Base-by-base conservation (phyloP, 805 yeast genomes). In the Kazachstania martiniae region DNA sequence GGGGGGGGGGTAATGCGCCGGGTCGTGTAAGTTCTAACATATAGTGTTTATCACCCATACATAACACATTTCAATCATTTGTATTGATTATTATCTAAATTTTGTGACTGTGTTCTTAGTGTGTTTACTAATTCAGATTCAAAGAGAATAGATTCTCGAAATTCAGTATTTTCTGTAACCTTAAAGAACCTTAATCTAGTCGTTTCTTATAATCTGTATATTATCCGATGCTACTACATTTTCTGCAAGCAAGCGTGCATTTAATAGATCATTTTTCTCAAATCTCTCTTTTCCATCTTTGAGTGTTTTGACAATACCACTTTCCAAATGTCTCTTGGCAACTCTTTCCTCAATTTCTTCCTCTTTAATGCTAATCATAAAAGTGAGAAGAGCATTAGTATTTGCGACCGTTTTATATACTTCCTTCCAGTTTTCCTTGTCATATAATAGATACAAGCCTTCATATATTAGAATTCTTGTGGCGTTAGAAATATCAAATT, bases 391-490 rank as follows among this genome's bases (percentile, higher is more conserved):
- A 5, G 59, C 52, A n/a, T 41, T 42, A 0, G 49, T 47, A 3
- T 25, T 21, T 3, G 23, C 15, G 31, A 57, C n/a, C 24, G 38
- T 29, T 12, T 39, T 26, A 23, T 40, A 34, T 7, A 47, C 34
- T 7, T 41, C 29, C 18, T 23, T 31, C 94, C 94, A 85, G 10
- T 70, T 70, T 18, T 64, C 70, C 24, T 69, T 68, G 22, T 68
- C 50, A 32, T 83, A 59, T 27, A 76, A 64, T 8, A 85, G 59
- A 49, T 86, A 85, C 29, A 78, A 62, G 0, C 95, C 95, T 49
- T 85, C 95, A 24, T 83, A 47, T 3, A 85, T 65, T 4, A 85
- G 54, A 1, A 84, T 66, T 35, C 72, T 58, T 3, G 72, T 63
- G 3, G 52, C 58, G 0, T 70, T 58, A 2, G 55, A 48, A 1